Evolutionary conservation across 2,329 filamentous ascomycete species (phyloP), one percentile per base, ranked within the genome.

Genomic region (Cladosporium phlei): DNA sequence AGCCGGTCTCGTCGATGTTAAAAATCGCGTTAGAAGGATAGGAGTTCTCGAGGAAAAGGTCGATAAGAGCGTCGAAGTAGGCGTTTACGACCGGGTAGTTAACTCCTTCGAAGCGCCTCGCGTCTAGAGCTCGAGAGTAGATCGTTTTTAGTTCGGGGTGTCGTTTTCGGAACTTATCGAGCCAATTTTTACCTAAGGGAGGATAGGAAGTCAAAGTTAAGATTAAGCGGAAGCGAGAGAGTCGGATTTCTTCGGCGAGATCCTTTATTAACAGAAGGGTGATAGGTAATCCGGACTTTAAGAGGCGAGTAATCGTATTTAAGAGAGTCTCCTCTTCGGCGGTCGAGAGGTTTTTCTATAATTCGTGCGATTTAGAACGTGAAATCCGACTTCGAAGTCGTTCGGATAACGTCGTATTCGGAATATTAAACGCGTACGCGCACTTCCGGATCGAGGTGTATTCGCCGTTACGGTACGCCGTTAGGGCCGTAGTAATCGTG

Each of bases 101-200:
- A 14, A 43, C 34, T n/a, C 42, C 35, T n/a, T 47, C 39, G 22
- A 37, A 30, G 14, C 48, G 14, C 10, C n/a, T 12, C 21, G 42
- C 19, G 16, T 47, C 35, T 19, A 50, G 27, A 7, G 33, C 3
- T 25, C 37, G 29, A 28, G 43, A 42, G 28, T 32, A 50, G 12
- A 47, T 16, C 3, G 28, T 43, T 9, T 38, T 10, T 12, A 47
- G 33, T 12, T 47, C 11, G 12, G 48, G 37, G 29, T 50, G 25
- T 21, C 37, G 35, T 33, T 37, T 35, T 11, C 43, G 48, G 37
- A 47, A 47, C 7, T 24, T 21, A 25, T 49, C 29, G 22, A 47
- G 11, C 48, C 28, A 50, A 2, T 14, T 8, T 38, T 43, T 38
- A 27, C 43, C 21, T n/a, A 50, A 16, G 14, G 37, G 42, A 17